These are phyloP conservation scores for Huntiella savannae DNA, from an alignment of 2,329 filamentous ascomycete genomes.

Conservation along the genomic window DNA sequence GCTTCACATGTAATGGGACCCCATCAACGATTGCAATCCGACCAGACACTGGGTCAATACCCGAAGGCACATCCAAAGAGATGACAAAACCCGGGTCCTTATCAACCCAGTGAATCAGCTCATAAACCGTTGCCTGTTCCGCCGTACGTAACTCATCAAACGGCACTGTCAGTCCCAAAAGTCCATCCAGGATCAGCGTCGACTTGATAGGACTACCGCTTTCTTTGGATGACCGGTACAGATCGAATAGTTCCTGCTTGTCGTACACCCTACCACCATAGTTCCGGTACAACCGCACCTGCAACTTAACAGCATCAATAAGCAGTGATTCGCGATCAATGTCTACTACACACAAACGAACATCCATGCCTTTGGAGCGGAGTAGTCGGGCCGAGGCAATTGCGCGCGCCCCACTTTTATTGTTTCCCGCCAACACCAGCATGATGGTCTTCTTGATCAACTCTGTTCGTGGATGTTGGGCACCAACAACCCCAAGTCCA, in stretches of 20 bases:
- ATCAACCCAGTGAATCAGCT: constrained; percentile 88
- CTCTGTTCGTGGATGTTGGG: constrained; percentile 16
- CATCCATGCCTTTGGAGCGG: constrained; percentile 60
- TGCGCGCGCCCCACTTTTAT: constrained; percentile 69
- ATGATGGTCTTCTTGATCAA: constrained; percentile 23
- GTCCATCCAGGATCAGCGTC: constrained; percentile 70
- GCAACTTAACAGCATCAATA: constrained; percentile 59
- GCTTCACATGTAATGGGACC: constrained; percentile 57
- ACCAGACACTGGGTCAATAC: constrained; percentile 63
- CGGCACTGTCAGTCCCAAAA: constrained; percentile 68
- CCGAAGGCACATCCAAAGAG: constrained; percentile 79
- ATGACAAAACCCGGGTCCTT: constrained; percentile 66
- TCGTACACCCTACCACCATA: constrained; percentile 56
- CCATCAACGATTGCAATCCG: constrained; percentile 50
- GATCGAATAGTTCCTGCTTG: constrained; percentile 42
- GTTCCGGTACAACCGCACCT: constrained; percentile 67
- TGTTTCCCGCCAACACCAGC: constrained; percentile 85
- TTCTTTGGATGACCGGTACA: constrained; percentile 27
- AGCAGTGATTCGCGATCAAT: constrained; percentile 68
- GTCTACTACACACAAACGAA: constrained; percentile 68
- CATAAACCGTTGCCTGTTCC: constrained; percentile 67
- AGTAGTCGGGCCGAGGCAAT: constrained; percentile 75
- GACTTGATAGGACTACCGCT: constrained; percentile 26
- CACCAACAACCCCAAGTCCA: constrained; percentile 25
- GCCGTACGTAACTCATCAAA: constrained; percentile 75